Evolutionary conservation across 345 rosid genomes (phyloP).

Genomic region (Euphorbia lathyris): DNA sequence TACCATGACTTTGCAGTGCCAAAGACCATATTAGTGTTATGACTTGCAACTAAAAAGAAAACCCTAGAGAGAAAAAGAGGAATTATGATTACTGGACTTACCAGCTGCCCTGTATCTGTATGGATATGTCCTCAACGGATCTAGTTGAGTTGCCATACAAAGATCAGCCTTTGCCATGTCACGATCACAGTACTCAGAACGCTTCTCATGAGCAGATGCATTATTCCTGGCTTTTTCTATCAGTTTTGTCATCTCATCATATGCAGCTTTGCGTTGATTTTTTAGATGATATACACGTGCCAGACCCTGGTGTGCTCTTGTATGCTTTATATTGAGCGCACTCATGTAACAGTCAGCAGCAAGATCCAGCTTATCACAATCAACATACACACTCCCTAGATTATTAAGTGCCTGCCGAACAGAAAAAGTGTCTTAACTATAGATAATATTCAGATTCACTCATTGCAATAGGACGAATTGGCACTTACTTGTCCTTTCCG

Average conservation of each 20-base stretch:
- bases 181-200: slow-evolving; percentile 91
- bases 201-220: slow-evolving; percentile 93
- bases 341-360: slow-evolving; percentile 85
- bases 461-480: not conserved
- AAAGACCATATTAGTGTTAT: not conserved
- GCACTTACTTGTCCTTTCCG: slow-evolving; percentile 90
- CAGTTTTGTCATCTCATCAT: slow-evolving; percentile 94
- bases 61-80: not conserved
- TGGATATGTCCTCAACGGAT: slow-evolving; percentile 95
- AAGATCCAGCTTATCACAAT: slow-evolving; percentile 83
- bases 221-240: slow-evolving; percentile 88
- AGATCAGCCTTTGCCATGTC: slow-evolving; percentile 92
- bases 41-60: not conserved
- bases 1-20: not conserved
- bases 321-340: slow-evolving; percentile 92
- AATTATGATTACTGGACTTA: slow-evolving; percentile 14
- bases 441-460: not conserved
- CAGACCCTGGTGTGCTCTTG: slow-evolving; percentile 95
- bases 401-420: slow-evolving; percentile 81
- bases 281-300: slow-evolving; percentile 87
- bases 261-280: slow-evolving; percentile 79
- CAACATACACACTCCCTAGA: slow-evolving; percentile 79
- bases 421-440: slow-evolving; percentile 7
- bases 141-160: slow-evolving; percentile 66
- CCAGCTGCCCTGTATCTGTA: slow-evolving; percentile 99